phyloP scores from a whole-genome alignment of 805 yeast species.

The Alloascoidea hylecoeti region DNA sequence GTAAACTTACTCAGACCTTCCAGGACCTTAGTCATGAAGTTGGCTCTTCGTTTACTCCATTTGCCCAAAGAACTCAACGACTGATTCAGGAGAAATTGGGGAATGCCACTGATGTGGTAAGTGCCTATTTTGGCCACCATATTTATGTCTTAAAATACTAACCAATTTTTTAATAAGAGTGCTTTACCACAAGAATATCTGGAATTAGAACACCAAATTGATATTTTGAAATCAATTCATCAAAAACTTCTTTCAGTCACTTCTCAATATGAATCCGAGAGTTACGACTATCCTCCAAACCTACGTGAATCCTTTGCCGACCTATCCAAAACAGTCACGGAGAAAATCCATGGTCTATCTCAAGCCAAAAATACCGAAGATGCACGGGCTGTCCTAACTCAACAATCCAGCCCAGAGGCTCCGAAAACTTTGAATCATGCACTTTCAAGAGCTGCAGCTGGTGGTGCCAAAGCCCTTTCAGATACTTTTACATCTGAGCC shows the following conservation, averaged over 20 bases:
- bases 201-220: slow-evolving; percentile 60
- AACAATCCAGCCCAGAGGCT: slow-evolving; percentile 30
- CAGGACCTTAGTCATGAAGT: slow-evolving; percentile 14
- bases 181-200: slow-evolving; percentile 76
- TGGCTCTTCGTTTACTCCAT: slow-evolving; percentile 39
- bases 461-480: slow-evolving; percentile 23
- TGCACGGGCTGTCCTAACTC: slow-evolving; percentile 59
- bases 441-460: slow-evolving; percentile 59
- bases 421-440: slow-evolving; percentile 87
- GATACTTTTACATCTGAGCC: slow-evolving; percentile 27
- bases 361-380: slow-evolving; percentile 68
- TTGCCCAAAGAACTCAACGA: slow-evolving; percentile 73
- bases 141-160: too few species aligned
- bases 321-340: slow-evolving; percentile 49
- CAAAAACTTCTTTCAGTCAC: slow-evolving; percentile 39
- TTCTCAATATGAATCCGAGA: slow-evolving; percentile 53
- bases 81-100: slow-evolving; percentile 71
- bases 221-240: slow-evolving; percentile 57
- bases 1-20: neutral
- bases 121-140: slow-evolving; percentile 4
- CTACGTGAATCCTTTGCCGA: slow-evolving; percentile 64
- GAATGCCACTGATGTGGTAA: slow-evolving; percentile 54
- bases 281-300: slow-evolving; percentile 74
- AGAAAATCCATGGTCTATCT: slow-evolving; percentile 51
- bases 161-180: slow-evolving; percentile 23